These are phyloP conservation scores for Stevia rebaudiana DNA, from an alignment of 140 eudicot genomes.

Conservation along the genomic window DNA sequence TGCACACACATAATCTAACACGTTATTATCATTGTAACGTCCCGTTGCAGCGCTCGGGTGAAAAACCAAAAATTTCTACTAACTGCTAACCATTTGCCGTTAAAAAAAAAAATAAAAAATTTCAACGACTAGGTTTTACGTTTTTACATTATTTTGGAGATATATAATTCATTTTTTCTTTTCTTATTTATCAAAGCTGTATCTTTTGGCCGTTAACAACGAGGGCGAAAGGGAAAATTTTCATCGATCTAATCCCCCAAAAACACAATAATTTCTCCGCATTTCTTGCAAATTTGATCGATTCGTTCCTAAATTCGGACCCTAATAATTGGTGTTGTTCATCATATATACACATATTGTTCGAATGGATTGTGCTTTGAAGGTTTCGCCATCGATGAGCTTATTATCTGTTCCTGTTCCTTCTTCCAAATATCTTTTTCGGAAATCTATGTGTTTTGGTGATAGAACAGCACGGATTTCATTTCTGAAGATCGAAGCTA, in stretches of 20 bases:
- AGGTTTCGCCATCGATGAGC: slow-evolving; percentile 19
- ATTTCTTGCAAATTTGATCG: not conserved
- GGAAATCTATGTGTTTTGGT: not conserved
- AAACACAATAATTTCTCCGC: slow-evolving; percentile 1
- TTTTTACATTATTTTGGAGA: not conserved
- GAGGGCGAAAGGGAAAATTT: slow-evolving; percentile 7
- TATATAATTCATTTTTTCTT: not conserved
- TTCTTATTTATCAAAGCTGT: not conserved
- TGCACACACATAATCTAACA: too few species aligned
- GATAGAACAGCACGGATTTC: not conserved
- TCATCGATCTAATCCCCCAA: slow-evolving; percentile 20
- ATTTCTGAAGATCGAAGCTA: slow-evolving; percentile 19
- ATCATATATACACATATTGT: not conserved
- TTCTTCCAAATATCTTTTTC: slow-evolving; percentile 8
- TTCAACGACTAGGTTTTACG: too few species aligned
- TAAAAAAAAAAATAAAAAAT: too few species aligned
- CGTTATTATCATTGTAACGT: too few species aligned
- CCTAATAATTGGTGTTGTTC: not conserved
- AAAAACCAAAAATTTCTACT: too few species aligned
- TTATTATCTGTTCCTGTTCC: slow-evolving; percentile 15
- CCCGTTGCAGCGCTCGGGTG: too few species aligned
- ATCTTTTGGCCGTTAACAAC: slow-evolving; percentile 23
- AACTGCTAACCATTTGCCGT: too few species aligned
- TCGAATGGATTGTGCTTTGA: slow-evolving; percentile 29
- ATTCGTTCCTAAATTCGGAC: not conserved